These are phyloP conservation scores for Triangularia setosa DNA, from an alignment of 2,329 filamentous ascomycete genomes.

Conservation along the genomic window DNA sequence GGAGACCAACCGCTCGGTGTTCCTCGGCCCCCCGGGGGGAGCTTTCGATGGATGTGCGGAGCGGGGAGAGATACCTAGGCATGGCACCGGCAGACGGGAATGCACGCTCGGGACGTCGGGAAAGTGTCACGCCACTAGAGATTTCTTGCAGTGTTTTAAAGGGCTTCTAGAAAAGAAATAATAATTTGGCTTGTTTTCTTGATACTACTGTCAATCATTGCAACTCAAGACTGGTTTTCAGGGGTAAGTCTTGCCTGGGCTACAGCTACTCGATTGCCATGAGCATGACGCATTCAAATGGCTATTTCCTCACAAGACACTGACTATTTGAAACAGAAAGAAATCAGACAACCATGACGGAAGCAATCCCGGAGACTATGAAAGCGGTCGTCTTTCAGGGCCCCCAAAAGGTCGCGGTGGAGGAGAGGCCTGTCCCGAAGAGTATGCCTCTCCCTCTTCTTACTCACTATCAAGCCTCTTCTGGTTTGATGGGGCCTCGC, in stretches of 20 bases:
- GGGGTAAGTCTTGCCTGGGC: too few relatives aligned
- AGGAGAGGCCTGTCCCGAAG: slow-evolving; percentile 74
- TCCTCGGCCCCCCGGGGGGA: neutral
- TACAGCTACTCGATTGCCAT: too few relatives aligned
- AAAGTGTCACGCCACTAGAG: neutral
- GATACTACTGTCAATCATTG: too few relatives aligned
- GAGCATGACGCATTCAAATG: too few relatives aligned
- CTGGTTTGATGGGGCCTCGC: too few relatives aligned
- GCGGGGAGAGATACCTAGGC: neutral
- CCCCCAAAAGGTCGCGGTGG: slow-evolving; percentile 67
- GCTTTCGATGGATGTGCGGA: neutral
- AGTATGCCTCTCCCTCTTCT: slow-evolving; percentile 34
- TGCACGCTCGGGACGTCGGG: neutral
- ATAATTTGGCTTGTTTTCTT: neutral
- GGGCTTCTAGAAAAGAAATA: neutral
- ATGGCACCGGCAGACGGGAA: neutral
- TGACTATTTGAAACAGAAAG: neutral
- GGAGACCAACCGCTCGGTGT: neutral
- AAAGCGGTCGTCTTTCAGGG: slow-evolving; percentile 86
- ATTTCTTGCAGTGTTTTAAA: too few relatives aligned
- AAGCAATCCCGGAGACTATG: slow-evolving; percentile 56
- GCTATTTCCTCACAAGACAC: too few relatives aligned
- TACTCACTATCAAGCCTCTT: neutral
- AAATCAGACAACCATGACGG: neutral
- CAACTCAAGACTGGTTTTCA: too few relatives aligned